Conservation (phyloP, 140 eudicot species). For the Senecio squalidus region DNA sequence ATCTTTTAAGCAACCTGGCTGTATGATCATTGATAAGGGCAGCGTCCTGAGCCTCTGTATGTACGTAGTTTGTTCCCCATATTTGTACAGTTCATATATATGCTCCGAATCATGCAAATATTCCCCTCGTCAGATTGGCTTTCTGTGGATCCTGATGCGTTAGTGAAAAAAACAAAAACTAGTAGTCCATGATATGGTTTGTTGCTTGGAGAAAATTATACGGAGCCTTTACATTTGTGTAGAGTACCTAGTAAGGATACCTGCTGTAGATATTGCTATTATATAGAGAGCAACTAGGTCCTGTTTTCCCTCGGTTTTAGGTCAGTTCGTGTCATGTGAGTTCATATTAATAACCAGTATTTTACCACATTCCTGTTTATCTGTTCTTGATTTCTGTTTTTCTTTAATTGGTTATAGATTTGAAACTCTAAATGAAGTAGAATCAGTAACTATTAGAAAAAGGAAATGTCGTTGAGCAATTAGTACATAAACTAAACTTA, state of each 20-base stretch:
- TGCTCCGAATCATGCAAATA: no score
- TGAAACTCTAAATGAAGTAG: background rate
- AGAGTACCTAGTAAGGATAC: background rate
- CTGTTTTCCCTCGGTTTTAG: background rate
- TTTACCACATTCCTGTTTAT: background rate
- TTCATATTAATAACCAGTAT: background rate
- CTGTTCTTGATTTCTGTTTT: background rate
- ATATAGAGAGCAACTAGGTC: background rate
- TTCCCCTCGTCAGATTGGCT: background rate
- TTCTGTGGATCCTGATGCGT: background rate
- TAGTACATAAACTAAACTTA: background rate
- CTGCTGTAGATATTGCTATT: background rate
- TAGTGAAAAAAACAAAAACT: background rate
- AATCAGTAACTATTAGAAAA: background rate
- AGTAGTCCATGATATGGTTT: background rate
- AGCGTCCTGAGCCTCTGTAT: no score
- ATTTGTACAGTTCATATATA: no score
- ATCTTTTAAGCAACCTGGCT: background rate
- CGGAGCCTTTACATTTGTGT: background rate
- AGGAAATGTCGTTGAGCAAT: conserved; percentile 4
- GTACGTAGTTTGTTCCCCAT: no score
- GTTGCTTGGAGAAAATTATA: conserved; percentile 2
- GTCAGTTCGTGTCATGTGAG: background rate
- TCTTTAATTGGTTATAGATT: background rate
- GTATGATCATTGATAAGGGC: background rate